Base-by-base conservation (phyloP, 2,329 filamentous ascomycete species). In the Phaeomoniella chlamydospora region DNA sequence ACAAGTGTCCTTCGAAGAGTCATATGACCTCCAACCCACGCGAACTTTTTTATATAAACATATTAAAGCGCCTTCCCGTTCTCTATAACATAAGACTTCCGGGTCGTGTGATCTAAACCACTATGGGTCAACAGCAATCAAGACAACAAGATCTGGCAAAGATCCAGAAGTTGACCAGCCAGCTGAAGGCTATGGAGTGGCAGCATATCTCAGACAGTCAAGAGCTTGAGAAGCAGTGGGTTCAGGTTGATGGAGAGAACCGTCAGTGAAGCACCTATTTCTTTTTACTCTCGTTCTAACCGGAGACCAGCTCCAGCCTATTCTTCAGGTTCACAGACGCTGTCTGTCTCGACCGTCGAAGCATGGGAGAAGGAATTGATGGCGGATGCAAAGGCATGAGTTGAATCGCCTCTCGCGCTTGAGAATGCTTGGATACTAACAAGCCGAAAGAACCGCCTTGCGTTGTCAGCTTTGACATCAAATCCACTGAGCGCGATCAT, bases 391-490 rank as follows among this genome's bases (percentile, higher is more conserved):
- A 62, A 74, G 70, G 77, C 76, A 43, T 45, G n/a, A n/a, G n/a
- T n/a, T n/a, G n/a, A n/a, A n/a, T n/a, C n/a, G n/a, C n/a, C n/a
- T n/a, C n/a, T n/a, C n/a, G n/a, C n/a, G n/a, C n/a, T n/a, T n/a
- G n/a, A n/a, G n/a, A n/a, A n/a, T n/a, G n/a, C n/a, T n/a, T n/a
- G n/a, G n/a, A n/a, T n/a, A n/a, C n/a, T n/a, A n/a, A n/a, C n/a
- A n/a, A n/a, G n/a, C n/a, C n/a, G n/a, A n/a, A 40, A 67, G 64
- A 73, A 74, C 49, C 82, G 81, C 41, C 75, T 92, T 11, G 84
- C 83, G 4, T 68, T 90, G 19, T 74, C 77, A 2, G 81, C 81
- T 2, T 64, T 92, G 34, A 77, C 73, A 51, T 66, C 70, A 6
- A 74, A 77, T 43, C 69, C 82, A 42, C 77, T 81, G 4, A 68